phyloP scores from a whole-genome alignment of 768 basidiomycete species.

The Lepiota venenata region DNA sequence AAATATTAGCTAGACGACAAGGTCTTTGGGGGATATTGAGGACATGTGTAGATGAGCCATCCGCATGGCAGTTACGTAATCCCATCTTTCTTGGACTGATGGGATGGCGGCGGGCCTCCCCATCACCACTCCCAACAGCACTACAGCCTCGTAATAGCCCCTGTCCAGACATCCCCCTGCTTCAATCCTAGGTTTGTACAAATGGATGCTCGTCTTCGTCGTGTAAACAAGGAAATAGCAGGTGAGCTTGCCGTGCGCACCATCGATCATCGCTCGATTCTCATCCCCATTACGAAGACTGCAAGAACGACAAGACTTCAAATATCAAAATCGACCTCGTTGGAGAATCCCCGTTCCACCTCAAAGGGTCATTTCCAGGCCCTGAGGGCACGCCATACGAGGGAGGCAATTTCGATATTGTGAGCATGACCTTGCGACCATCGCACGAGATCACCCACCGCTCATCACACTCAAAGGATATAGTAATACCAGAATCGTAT shows the following conservation, averaged over 20 bases:
- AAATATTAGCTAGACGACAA: too few species aligned
- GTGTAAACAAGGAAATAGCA: slow-evolving; percentile 93
- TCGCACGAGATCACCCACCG: slow-evolving; percentile 1
- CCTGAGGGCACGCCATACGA: slow-evolving; percentile 93
- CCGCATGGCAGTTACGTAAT: slow-evolving; percentile 4
- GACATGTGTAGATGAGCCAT: too few species aligned
- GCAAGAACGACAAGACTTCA: slow-evolving; percentile 92
- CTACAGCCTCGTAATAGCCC: neutral
- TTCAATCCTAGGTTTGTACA: neutral
- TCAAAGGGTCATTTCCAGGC: slow-evolving; percentile 88
- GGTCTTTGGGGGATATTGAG: too few species aligned
- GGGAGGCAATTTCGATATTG: slow-evolving; percentile 89
- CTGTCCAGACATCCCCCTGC: neutral
- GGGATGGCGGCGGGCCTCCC: neutral
- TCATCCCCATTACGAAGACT: slow-evolving; percentile 48
- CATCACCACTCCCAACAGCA: slow-evolving; percentile 4
- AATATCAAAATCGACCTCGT: slow-evolving; percentile 84
- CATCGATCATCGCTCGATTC: slow-evolving; percentile 9
- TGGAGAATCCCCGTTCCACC: slow-evolving; percentile 88
- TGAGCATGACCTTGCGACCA: slow-evolving; percentile 35
- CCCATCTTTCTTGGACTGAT: slow-evolving; percentile 10
- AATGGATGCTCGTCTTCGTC: slow-evolving; percentile 86
- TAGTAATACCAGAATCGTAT: slow-evolving; percentile 87
- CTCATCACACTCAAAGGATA: slow-evolving; percentile 55
- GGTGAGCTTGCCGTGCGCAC: slow-evolving; percentile 39